A percentile compares a stretch with the other conserved stretches of the same genome.
Evolutionary conservation across 2,329 filamentous ascomycete species (phyloP).

Genomic region (Gyromitra esculenta): DNA sequence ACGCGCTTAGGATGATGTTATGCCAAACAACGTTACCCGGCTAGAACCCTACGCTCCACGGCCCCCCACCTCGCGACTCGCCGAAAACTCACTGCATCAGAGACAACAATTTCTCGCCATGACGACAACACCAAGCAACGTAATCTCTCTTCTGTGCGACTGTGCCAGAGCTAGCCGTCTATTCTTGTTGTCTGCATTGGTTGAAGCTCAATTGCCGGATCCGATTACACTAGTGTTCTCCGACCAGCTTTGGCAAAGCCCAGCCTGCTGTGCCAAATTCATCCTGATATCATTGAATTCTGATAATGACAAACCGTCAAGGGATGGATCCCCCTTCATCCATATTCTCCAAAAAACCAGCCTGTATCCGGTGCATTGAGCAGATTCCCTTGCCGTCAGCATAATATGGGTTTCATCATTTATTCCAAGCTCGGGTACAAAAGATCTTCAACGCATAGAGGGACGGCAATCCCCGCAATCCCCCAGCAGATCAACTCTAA

Average conservation of each 20-base stretch:
- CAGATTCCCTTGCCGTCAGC: background rate
- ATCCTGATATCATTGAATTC: too few species aligned
- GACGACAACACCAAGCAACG: background rate
- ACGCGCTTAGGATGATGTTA: background rate
- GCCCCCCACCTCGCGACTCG: slow-evolving; percentile 10
- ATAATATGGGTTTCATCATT: background rate
- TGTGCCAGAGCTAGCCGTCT: background rate
- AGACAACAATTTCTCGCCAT: slow-evolving; percentile 15
- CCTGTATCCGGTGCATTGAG: background rate
- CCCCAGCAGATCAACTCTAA: background rate
- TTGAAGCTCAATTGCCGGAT: too few species aligned
- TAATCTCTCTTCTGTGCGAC: slow-evolving; percentile 1
- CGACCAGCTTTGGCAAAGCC: too few species aligned
- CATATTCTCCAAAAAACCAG: background rate
- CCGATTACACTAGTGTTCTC: too few species aligned
- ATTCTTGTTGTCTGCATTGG: background rate
- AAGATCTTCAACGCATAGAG: background rate
- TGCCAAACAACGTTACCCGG: slow-evolving; percentile 22
- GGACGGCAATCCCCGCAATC: background rate
- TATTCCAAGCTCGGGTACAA: background rate
- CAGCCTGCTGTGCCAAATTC: too few species aligned
- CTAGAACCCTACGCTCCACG: background rate
- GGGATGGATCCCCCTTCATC: too few species aligned
- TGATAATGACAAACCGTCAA: too few species aligned
- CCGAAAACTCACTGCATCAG: background rate